Percentiles rank a stretch among this genome's conserved stretches.
These are phyloP conservation scores for Prunus campanulata DNA, from an alignment of 306 rosid genomes.

Conservation along the genomic window DNA sequence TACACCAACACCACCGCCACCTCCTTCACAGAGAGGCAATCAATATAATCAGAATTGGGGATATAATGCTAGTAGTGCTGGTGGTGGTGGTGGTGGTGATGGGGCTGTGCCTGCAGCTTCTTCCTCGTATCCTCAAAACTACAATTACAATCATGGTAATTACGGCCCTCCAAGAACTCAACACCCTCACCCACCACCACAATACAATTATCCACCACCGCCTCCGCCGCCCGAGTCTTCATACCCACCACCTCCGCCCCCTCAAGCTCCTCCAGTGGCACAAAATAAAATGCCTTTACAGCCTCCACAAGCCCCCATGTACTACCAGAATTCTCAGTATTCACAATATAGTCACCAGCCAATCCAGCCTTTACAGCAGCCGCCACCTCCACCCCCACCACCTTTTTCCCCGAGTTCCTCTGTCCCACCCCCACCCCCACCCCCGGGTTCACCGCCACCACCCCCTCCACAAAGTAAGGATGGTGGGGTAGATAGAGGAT, in stretches of 20 bases:
- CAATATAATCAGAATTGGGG: slow-evolving; percentile 75
- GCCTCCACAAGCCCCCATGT: slow-evolving; percentile 49
- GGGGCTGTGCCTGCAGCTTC: slow-evolving; percentile 43
- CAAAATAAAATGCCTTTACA: slow-evolving; percentile 29
- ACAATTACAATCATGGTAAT: slow-evolving; percentile 46
- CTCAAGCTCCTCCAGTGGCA: slow-evolving; percentile 40
- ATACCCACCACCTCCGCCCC: slow-evolving; percentile 76
- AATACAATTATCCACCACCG: slow-evolving; percentile 53
- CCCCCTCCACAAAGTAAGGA: slow-evolving; percentile 44
- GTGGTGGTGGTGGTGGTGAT: slow-evolving; percentile 22
- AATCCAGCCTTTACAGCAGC: slow-evolving; percentile 41
- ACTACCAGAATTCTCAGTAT: slow-evolving; percentile 54
- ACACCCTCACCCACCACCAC: slow-evolving; percentile 64
- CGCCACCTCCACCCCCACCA: slow-evolving; percentile 57
- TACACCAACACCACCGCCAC: slow-evolving; percentile 24
- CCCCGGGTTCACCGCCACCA: slow-evolving; percentile 62
- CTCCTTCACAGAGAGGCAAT: slow-evolving; percentile 44
- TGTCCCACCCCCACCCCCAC: slow-evolving; percentile 77
- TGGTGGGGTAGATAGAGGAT: slow-evolving; percentile 42
- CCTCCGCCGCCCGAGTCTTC: slow-evolving; percentile 72
- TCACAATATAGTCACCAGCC: slow-evolving; percentile 50
- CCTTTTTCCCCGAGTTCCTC: slow-evolving; percentile 61
- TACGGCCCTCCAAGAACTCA: slow-evolving; percentile 53
- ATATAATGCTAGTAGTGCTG: slow-evolving; percentile 28
- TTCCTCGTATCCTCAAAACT: slow-evolving; percentile 49